These are phyloP conservation scores for Curvularia sp. DNA, from an alignment of 2,329 filamentous ascomycete genomes.

Conservation along the genomic window DNA sequence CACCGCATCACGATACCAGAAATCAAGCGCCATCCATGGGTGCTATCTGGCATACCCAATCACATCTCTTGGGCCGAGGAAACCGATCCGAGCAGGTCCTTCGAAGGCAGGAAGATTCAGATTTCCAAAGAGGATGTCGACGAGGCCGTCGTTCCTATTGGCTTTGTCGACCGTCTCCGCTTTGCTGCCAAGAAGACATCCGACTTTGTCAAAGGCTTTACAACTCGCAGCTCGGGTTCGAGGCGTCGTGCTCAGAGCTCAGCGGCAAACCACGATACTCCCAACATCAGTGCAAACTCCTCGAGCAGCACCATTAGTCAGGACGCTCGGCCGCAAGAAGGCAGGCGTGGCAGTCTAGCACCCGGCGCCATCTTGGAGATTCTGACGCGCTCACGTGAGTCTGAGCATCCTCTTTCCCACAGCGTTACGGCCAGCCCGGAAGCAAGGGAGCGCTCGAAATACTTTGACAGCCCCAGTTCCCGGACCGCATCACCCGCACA, in stretches of 20 bases:
- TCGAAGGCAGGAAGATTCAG: conserved; percentile 84
- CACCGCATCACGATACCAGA: conserved; percentile 88
- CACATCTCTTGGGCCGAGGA: conserved; percentile 87
- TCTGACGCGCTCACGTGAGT: conserved; percentile 58
- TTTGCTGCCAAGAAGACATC: conserved; percentile 67
- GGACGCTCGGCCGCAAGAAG: conserved; percentile 59
- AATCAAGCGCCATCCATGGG: conserved; percentile 94
- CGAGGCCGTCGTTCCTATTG: conserved; percentile 86
- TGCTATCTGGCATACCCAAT: conserved; percentile 78
- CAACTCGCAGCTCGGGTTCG: conserved; percentile 40
- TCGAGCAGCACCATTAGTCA: conserved; percentile 63
- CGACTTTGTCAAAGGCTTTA: conserved; percentile 39
- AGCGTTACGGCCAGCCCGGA: conserved; percentile 76
- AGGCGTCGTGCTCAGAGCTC: conserved; percentile 64
- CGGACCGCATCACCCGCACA: conserved; percentile 52
- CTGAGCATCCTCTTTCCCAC: conserved; percentile 76
- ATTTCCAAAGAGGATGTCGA: conserved; percentile 93
- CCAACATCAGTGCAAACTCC: conserved; percentile 59
- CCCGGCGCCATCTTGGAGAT: conserved; percentile 65
- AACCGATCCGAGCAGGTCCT: conserved; percentile 81
- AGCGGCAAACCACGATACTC: conserved; percentile 62
- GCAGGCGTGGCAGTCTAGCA: conserved; percentile 63
- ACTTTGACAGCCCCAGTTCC: conserved; percentile 48
- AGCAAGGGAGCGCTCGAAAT: conserved; percentile 46
- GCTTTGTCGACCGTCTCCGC: conserved; percentile 81